These are phyloP conservation scores for Teunomyces atbi DNA, from an alignment of 805 yeast species.

Conservation along the genomic window DNA sequence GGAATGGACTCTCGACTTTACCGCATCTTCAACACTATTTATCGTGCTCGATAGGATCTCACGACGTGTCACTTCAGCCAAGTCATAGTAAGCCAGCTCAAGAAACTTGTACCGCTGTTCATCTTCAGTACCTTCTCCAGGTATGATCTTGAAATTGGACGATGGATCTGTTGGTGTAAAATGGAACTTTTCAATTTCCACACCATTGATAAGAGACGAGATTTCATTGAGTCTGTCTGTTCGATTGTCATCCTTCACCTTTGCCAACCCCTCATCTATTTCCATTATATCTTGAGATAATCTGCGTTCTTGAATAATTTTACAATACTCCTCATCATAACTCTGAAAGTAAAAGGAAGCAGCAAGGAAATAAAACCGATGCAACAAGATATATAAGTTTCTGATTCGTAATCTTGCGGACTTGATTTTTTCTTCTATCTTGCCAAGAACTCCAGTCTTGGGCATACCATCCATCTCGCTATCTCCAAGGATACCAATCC, in stretches of 20 bases:
- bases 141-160: constrained; percentile 5
- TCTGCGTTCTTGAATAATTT: constrained; percentile 18
- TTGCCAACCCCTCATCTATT: background rate
- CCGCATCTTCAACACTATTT: constrained; percentile 24
- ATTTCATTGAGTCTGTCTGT: constrained; percentile 17
- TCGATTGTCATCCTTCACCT: constrained; percentile 7
- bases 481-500: constrained; percentile 14
- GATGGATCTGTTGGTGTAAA: constrained; percentile 6
- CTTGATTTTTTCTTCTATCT: constrained; percentile 24
- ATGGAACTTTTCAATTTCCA: constrained; percentile 10
- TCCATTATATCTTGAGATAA: background rate
- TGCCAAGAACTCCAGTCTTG: constrained; percentile 10
- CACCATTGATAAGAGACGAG: constrained; percentile 21
- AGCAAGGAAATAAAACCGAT: constrained; percentile 73
- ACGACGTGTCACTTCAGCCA: constrained; percentile 37
- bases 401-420: constrained; percentile 34
- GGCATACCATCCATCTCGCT: background rate
- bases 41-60: constrained; percentile 31
- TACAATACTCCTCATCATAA: constrained; percentile 33
- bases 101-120: constrained; percentile 17
- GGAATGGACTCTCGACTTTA: constrained; percentile 20
- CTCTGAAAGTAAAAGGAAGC: constrained; percentile 70
- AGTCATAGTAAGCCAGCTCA: constrained; percentile 30
- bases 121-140: background rate
- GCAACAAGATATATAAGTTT: constrained; percentile 59